phyloP scores from a whole-genome alignment of 192 early-diverging fungal genomes.

The Backusella tuberculispora region DNA sequence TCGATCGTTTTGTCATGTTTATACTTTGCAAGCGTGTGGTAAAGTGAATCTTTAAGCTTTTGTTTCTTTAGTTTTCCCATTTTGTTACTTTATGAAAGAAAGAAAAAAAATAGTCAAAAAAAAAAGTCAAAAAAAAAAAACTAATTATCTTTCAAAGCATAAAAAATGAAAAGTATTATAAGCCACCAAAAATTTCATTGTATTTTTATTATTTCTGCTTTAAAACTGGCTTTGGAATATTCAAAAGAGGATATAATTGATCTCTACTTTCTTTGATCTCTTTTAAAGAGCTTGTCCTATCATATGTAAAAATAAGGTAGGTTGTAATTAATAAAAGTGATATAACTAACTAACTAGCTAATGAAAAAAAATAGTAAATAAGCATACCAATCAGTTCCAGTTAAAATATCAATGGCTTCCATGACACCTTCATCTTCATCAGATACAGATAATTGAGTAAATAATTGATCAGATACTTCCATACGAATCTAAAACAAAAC shows the following conservation, averaged over 20 bases:
- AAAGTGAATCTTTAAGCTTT: conserved; percentile 7
- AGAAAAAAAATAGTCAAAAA: conserved; percentile 5
- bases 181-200: conserved; percentile 14
- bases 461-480: conserved; percentile 72
- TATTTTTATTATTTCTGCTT: background rate
- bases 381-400: conserved; percentile 69
- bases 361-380: conserved; percentile 11
- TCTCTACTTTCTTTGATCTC: conserved; percentile 50
- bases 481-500: conserved; percentile 59
- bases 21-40: conserved; percentile 5
- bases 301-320: background rate
- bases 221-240: conserved; percentile 31
- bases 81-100: background rate
- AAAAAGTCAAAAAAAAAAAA: conserved; percentile 1
- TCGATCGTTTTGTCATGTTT: background rate
- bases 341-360: too few relatives aligned
- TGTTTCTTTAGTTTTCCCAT: conserved; percentile 15
- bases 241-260: conserved; percentile 38
- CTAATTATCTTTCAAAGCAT: background rate
- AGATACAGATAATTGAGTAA: conserved; percentile 60
- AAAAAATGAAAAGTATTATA: background rate
- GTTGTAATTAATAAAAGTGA: too few relatives aligned
- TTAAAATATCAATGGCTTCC: conserved; percentile 64
- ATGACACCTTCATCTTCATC: conserved; percentile 48
- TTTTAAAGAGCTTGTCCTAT: conserved; percentile 51